These are phyloP conservation scores for Magnaporthales sp. DNA, from an alignment of 2,329 filamentous ascomycete species.

Conservation along the genomic window DNA sequence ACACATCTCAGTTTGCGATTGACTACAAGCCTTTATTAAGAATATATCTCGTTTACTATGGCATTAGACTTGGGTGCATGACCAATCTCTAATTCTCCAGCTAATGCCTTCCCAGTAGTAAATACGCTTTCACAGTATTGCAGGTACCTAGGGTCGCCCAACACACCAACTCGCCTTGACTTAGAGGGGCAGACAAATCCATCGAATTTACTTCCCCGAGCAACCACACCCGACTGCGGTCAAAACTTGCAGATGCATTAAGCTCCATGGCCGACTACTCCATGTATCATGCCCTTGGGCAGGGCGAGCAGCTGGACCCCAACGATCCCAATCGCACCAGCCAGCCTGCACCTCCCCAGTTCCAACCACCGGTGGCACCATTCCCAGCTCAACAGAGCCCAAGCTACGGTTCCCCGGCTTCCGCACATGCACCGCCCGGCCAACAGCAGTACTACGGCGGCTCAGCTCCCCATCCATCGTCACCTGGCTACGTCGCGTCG, in stretches of 20 bases:
- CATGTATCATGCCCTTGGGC: slow-evolving; percentile 42
- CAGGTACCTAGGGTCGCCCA: not conserved
- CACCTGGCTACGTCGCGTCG: slow-evolving; percentile 16
- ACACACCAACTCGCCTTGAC: not conserved
- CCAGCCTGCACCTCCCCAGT: slow-evolving; percentile 31
- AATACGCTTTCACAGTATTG: not conserved
- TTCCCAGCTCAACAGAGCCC: slow-evolving; percentile 43
- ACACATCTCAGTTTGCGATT: not conserved
- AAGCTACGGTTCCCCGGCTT: slow-evolving; percentile 27
- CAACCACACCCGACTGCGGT: not conserved
- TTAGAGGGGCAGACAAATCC: not conserved
- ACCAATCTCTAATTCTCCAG: not conserved
- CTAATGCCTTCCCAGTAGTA: not conserved
- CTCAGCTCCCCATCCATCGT: slow-evolving; percentile 15
- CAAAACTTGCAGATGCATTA: not conserved
- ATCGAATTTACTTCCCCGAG: not conserved
- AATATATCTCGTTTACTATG: not conserved
- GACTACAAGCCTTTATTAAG: not conserved
- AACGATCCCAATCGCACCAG: slow-evolving; percentile 38
- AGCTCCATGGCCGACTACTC: slow-evolving; percentile 31
- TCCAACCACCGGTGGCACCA: slow-evolving; percentile 44
- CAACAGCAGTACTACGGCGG: slow-evolving; percentile 29
- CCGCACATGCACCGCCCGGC: slow-evolving; percentile 23
- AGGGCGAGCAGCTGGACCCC: slow-evolving; percentile 40
- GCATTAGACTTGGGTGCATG: not conserved